These are phyloP conservation scores for Plasmodium malariae DNA, from an alignment of 169 alveolate genomes.

Conservation along the genomic window DNA sequence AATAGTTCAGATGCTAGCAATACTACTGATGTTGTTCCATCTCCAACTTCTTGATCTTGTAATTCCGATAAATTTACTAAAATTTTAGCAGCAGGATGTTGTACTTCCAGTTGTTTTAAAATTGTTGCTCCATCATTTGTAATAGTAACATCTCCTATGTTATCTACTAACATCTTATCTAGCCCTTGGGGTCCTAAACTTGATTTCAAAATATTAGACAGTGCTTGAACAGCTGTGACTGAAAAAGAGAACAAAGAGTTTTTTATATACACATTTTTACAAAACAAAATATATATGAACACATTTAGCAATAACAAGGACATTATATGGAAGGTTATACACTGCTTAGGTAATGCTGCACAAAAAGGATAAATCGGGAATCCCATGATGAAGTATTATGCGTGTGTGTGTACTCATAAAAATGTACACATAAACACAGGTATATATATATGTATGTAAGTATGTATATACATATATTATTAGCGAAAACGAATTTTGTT, in stretches of 20 bases:
- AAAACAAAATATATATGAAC: neutral
- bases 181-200: conserved; percentile 99
- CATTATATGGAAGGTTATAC: neutral
- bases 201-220: conserved; percentile 97
- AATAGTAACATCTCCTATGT: conserved; percentile 99
- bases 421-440: neutral
- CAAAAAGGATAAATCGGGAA: neutral
- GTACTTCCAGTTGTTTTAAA: conserved; percentile 97
- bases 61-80: conserved; percentile 96
- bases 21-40: conserved; percentile 99
- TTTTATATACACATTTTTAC: neutral
- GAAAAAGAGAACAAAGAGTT: neutral
- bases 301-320: neutral
- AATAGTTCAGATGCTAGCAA: conserved; percentile 98
- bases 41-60: conserved; percentile 98
- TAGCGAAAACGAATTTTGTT: neutral
- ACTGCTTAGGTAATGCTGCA: neutral
- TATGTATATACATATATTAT: neutral
- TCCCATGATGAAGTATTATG: no score
- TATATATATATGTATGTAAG: neutral
- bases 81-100: conserved; percentile 99
- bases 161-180: conserved; percentile 99
- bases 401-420: no score
- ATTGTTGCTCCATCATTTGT: conserved; percentile 99
- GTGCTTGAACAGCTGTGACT: conserved; percentile 97